Conservation (phyloP, 805 yeast genomes). For the Komagataella mondaviorum region DNA sequence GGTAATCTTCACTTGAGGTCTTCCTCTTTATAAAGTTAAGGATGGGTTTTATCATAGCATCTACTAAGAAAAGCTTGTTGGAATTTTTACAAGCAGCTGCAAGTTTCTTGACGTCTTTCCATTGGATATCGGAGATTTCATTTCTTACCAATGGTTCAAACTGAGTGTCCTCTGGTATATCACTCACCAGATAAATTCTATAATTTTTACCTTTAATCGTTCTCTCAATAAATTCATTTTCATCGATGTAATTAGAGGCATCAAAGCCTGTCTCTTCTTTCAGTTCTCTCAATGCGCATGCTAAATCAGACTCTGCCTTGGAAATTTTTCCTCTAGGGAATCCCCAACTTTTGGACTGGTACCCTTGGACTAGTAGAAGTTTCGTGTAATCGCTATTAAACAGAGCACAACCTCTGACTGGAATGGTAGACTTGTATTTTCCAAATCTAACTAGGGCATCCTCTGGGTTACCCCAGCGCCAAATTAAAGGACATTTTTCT, state of each 20-base stretch:
- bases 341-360: constrained; percentile 74
- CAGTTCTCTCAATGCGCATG: constrained; percentile 87
- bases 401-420: constrained; percentile 92
- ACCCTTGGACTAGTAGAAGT: constrained; percentile 71
- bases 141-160: constrained; percentile 78
- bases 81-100: constrained; percentile 19
- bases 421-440: constrained; percentile 77
- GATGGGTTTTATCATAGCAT: constrained; percentile 36
- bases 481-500: constrained; percentile 58
- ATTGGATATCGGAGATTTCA: constrained; percentile 74
- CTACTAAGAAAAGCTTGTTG: constrained; percentile 27
- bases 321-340: constrained; percentile 96
- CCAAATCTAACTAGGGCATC: constrained; percentile 72
- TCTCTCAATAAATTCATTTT: constrained; percentile 67
- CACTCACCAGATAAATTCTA: constrained; percentile 63
- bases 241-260: constrained; percentile 50
- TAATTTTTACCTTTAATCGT: constrained; percentile 75
- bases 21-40: constrained; percentile 41
- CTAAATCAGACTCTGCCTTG: constrained; percentile 78
- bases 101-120: constrained; percentile 50
- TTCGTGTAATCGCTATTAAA: constrained; percentile 60
- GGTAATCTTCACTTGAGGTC: constrained; percentile 33
- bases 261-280: constrained; percentile 92
- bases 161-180: constrained; percentile 62
- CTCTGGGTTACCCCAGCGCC: constrained; percentile 79